Conservation (phyloP, 139 green algal species). For the Coelastrella sp. region DNA sequence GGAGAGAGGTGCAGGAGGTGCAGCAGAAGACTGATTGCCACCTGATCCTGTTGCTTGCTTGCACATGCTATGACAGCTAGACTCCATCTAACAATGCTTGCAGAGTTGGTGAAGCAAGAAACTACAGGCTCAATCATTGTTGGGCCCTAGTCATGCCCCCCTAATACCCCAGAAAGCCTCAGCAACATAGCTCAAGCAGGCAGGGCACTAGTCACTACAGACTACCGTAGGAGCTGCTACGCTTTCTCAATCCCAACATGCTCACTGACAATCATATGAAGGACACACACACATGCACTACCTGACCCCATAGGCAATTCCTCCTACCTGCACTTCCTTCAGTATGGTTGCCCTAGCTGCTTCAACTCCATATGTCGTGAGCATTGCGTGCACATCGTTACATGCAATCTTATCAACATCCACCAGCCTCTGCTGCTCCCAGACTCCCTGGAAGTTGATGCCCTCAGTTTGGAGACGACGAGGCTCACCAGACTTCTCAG, state of each 20-base stretch:
- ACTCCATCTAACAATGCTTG: not conserved
- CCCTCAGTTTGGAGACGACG: conserved; percentile 92
- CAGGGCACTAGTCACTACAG: too few relatives aligned
- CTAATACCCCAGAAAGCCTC: too few relatives aligned
- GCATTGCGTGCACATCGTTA: conserved; percentile 90
- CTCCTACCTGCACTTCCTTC: conserved; percentile 72
- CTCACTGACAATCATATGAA: not conserved
- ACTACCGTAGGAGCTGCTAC: too few relatives aligned
- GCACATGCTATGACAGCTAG: not conserved
- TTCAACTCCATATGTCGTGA: conserved; percentile 94
- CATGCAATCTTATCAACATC: conserved; percentile 81
- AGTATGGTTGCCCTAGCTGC: conserved; percentile 92
- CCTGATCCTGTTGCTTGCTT: not conserved
- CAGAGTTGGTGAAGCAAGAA: too few relatives aligned
- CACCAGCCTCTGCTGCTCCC: conserved; percentile 71
- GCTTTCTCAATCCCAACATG: not conserved
- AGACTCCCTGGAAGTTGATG: conserved; percentile 89
- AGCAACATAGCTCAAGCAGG: too few relatives aligned
- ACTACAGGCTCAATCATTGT: too few relatives aligned
- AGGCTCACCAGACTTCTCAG: conserved; percentile 44
- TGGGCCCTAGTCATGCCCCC: too few relatives aligned
- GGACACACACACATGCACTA: not conserved
- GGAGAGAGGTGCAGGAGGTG: not conserved
- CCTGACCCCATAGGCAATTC: too few relatives aligned
- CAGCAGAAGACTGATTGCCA: not conserved